Evolutionary conservation across 768 basidiomycete species (phyloP).

Genomic region (Mycena amicta): DNA sequence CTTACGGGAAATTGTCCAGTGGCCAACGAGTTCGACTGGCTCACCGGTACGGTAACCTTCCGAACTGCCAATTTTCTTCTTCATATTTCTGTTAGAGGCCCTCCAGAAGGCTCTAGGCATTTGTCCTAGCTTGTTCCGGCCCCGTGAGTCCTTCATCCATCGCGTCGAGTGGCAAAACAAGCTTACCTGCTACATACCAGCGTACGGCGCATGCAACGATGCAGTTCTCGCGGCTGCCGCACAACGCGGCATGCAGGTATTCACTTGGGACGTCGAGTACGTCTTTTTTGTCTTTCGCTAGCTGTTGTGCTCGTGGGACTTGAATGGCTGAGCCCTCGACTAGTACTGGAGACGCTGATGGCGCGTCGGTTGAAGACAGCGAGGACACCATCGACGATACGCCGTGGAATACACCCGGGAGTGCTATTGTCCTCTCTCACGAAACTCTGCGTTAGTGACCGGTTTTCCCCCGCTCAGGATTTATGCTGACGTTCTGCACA

Average conservation of each 20-base stretch:
- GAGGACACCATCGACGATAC: neutral
- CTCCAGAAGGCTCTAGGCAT: neutral
- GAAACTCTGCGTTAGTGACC: neutral
- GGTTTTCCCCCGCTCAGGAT: too few species aligned
- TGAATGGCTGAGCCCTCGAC: too few species aligned
- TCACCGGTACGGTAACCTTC: neutral
- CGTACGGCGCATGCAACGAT: neutral
- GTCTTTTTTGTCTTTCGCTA: too few species aligned
- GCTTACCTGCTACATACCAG: too few species aligned
- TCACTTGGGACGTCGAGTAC: neutral
- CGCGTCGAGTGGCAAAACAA: too few species aligned
- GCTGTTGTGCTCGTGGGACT: too few species aligned
- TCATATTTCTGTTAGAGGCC: neutral
- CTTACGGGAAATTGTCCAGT: too few species aligned
- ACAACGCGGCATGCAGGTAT: neutral
- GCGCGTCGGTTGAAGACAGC: neutral
- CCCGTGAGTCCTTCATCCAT: neutral
- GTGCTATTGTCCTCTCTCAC: neutral
- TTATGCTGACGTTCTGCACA: too few species aligned
- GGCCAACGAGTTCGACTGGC: neutral
- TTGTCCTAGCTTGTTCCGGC: neutral
- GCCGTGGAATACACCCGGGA: neutral
- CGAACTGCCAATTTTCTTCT: too few species aligned
- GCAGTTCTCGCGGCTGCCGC: neutral
- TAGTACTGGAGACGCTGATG: neutral